Evolutionary conservation across 768 basidiomycete species (phyloP).

Genomic region (Boletus insuetus): DNA sequence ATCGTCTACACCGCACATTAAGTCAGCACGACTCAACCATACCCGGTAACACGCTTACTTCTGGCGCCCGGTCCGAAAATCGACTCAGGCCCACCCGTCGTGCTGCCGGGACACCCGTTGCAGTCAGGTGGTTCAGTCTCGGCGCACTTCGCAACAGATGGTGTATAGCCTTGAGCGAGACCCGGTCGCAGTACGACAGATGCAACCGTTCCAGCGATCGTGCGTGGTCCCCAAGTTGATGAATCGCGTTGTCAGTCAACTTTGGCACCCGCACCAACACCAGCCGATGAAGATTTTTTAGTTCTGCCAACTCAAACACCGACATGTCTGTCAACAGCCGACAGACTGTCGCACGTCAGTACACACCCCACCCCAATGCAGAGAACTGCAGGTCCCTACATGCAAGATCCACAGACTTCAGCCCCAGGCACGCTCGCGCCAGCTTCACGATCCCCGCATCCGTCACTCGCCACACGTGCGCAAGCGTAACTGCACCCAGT

Average conservation of each 20-base stretch:
- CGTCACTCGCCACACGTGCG: constrained; percentile 78
- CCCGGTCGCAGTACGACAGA: constrained; percentile 79
- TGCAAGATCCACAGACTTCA: constrained; percentile 83
- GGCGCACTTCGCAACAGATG: constrained; percentile 58
- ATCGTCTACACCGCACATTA: constrained; percentile 44
- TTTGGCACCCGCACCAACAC: constrained; percentile 78
- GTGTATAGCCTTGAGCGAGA: constrained; percentile 76
- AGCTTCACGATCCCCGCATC: constrained; percentile 70
- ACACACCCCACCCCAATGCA: neutral
- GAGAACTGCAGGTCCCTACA: constrained; percentile 49
- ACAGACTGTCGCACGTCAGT: constrained; percentile 56
- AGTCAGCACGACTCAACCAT: constrained; percentile 1
- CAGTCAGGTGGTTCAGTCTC: constrained; percentile 68
- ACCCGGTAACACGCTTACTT: constrained; percentile 37
- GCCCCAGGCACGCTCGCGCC: constrained; percentile 64
- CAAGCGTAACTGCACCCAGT: constrained; percentile 77
- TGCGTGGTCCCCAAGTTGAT: constrained; percentile 73
- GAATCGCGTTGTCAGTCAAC: constrained; percentile 81
- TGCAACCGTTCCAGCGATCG: constrained; percentile 74
- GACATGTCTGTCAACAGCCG: constrained; percentile 80
- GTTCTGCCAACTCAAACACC: constrained; percentile 72
- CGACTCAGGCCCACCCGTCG: constrained; percentile 64
- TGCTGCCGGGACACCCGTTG: constrained; percentile 78
- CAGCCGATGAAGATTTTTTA: constrained; percentile 69
- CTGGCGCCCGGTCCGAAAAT: constrained; percentile 74